Conservation (phyloP, 225 moss, liverwort and hornwort species). For the Bryum argenteum region DNA sequence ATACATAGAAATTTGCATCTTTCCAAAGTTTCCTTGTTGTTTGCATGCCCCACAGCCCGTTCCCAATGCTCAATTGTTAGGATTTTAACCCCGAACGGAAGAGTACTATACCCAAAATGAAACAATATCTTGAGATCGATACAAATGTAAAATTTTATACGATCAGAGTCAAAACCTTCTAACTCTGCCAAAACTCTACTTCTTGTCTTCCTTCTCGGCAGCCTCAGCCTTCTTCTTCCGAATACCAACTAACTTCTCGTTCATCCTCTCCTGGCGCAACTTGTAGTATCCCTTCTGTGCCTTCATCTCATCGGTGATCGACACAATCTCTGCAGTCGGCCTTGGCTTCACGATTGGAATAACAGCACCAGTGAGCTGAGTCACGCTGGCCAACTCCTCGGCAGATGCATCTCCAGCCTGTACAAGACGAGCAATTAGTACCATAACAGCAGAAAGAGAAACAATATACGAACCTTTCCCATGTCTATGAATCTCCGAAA, state of each 20-base stretch:
- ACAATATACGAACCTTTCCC: background rate
- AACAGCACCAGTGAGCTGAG: slow-evolving; percentile 53
- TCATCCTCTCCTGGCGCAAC: slow-evolving; percentile 57
- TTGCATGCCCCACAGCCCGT: no score
- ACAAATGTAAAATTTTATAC: slow-evolving; percentile 5
- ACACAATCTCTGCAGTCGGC: slow-evolving; percentile 52
- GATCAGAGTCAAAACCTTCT: slow-evolving; percentile 1
- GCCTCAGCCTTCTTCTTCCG: slow-evolving; percentile 59
- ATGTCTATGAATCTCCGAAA: background rate
- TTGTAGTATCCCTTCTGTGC: slow-evolving; percentile 54
- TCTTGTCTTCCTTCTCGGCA: slow-evolving; percentile 70
- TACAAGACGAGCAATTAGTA: background rate
- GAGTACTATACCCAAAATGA: slow-evolving; percentile 2
- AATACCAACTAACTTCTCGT: slow-evolving; percentile 54
- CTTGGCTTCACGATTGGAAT: slow-evolving; percentile 54
- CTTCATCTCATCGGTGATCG: slow-evolving; percentile 57
- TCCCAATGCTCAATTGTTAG: no score
- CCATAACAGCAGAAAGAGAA: background rate
- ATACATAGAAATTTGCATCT: no score
- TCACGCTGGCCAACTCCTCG: slow-evolving; percentile 60
- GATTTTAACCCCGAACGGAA: no score
- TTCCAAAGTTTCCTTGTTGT: no score
- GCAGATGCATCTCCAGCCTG: slow-evolving; percentile 61
- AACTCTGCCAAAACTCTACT: slow-evolving; percentile 36
- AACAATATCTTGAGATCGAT: background rate